Conservation (phyloP, 106 monocot species). For the Chionographis japonica region DNA sequence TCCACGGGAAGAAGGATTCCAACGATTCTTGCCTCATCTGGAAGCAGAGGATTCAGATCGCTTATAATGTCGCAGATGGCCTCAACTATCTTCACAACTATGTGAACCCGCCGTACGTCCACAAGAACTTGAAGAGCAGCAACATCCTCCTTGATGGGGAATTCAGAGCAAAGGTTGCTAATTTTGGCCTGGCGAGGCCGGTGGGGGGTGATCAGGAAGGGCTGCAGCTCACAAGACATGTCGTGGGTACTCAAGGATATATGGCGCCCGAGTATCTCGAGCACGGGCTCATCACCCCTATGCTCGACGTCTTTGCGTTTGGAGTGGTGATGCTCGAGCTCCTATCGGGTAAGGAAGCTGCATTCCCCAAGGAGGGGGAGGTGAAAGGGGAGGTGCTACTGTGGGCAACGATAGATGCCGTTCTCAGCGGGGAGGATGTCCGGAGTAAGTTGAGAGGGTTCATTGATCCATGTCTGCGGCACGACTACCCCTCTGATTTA, state of each 20-base stretch:
- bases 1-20: constrained; percentile 21
- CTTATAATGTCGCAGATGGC: constrained; percentile 74
- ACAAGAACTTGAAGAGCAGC: constrained; percentile 79
- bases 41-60: constrained; percentile 70
- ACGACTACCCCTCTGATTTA: constrained; percentile 64
- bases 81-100: constrained; percentile 84
- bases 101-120: constrained; percentile 63
- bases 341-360: constrained; percentile 63
- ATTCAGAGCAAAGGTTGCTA: constrained; percentile 59
- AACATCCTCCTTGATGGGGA: constrained; percentile 64
- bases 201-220: constrained; percentile 3
- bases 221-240: constrained; percentile 62
- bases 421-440: constrained; percentile 55
- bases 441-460: constrained; percentile 54
- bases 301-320: constrained; percentile 82
- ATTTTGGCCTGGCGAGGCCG: constrained; percentile 65
- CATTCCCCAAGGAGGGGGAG: constrained; percentile 9
- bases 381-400: constrained; percentile 27
- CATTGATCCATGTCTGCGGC: constrained; percentile 42
- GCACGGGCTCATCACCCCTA: constrained; percentile 77
- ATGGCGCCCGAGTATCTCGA: constrained; percentile 89
- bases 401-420: constrained; percentile 16
- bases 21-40: constrained; percentile 33
- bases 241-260: constrained; percentile 81
- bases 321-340: constrained; percentile 84